These are phyloP conservation scores for Populus trichocarpa DNA, from an alignment of 441 rosid species.

Conservation along the genomic window DNA sequence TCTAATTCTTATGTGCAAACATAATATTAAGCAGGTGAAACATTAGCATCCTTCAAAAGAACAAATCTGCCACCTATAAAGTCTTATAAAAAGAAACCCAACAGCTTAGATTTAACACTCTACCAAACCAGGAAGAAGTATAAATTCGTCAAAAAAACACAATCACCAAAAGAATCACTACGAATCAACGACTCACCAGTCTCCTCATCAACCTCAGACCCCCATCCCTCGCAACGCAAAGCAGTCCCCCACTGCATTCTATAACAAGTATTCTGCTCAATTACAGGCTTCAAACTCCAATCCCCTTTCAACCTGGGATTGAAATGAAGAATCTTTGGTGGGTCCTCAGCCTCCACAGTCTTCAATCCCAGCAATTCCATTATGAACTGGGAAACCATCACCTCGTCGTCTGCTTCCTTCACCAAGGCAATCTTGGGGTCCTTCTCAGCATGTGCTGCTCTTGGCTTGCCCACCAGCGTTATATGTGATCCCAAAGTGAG, in stretches of 20 bases:
- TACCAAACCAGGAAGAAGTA: background rate
- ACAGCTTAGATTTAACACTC: background rate
- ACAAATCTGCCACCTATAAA: background rate
- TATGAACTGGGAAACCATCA: conserved; percentile 82
- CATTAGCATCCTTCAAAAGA: background rate
- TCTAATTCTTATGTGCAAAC: background rate
- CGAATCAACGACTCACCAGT: conserved; percentile 40
- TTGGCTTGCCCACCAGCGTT: conserved; percentile 80
- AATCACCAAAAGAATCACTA: background rate
- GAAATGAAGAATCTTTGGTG: conserved; percentile 87
- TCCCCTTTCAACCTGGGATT: conserved; percentile 92
- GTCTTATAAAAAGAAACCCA: background rate
- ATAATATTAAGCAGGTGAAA: background rate
- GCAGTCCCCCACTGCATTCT: conserved; percentile 94
- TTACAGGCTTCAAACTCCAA: conserved; percentile 90
- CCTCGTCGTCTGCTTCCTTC: conserved; percentile 41
- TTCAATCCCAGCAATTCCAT: conserved; percentile 91
- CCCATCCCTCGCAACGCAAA: conserved; percentile 78
- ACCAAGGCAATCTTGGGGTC: conserved; percentile 55
- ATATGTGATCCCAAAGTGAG: conserved; percentile 85
- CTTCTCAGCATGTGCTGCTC: conserved; percentile 58
- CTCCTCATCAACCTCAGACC: conserved; percentile 75
- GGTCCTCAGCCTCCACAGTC: conserved; percentile 86
- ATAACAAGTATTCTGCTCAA: conserved; percentile 95
- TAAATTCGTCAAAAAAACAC: background rate